Evolutionary conservation across 768 basidiomycete species (phyloP).

Genomic region (Arthromyces matolae): DNA sequence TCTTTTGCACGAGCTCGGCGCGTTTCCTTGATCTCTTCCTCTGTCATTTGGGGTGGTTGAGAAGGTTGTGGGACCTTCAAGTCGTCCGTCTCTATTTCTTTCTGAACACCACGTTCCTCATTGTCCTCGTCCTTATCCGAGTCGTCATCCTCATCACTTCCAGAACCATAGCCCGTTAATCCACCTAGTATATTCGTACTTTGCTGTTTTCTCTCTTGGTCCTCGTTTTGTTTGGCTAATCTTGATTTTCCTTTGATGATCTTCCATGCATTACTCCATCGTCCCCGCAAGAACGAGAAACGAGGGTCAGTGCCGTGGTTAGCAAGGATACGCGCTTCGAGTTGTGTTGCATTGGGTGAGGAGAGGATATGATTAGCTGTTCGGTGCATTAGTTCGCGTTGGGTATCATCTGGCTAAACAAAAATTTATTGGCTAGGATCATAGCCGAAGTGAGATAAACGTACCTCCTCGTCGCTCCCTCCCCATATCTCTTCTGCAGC

Average conservation of each 20-base stretch:
- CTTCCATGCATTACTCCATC: slow-evolving; percentile 68
- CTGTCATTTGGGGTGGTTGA: slow-evolving; percentile 1
- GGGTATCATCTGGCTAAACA: slow-evolving; percentile 53
- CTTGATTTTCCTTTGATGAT: slow-evolving; percentile 46
- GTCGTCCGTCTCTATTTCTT: too few species aligned
- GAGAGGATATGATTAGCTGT: slow-evolving; percentile 67
- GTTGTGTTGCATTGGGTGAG: slow-evolving; percentile 74
- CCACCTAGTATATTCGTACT: slow-evolving; percentile 38
- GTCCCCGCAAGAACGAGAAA: slow-evolving; percentile 79
- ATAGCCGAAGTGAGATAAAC: slow-evolving; percentile 1
- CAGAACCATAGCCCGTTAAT: slow-evolving; percentile 64
- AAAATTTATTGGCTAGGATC: background rate
- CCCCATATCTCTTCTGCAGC: slow-evolving; percentile 49
- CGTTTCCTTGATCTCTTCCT: slow-evolving; percentile 36
- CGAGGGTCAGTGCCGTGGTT: slow-evolving; percentile 76
- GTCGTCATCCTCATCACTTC: slow-evolving; percentile 42
- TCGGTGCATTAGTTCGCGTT: slow-evolving; percentile 65
- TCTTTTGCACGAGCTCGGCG: slow-evolving; percentile 54
- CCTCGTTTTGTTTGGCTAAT: slow-evolving; percentile 24
- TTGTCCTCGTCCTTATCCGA: slow-evolving; percentile 26
- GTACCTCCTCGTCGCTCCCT: slow-evolving; percentile 68
- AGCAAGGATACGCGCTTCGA: slow-evolving; percentile 86
- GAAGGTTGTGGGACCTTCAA: too few species aligned
- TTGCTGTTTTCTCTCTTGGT: slow-evolving; percentile 18
- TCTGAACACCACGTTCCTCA: too few species aligned